Evolutionary conservation across 176 grass and related monocot species (phyloP).

Genomic region (Oryza australiensis): DNA sequence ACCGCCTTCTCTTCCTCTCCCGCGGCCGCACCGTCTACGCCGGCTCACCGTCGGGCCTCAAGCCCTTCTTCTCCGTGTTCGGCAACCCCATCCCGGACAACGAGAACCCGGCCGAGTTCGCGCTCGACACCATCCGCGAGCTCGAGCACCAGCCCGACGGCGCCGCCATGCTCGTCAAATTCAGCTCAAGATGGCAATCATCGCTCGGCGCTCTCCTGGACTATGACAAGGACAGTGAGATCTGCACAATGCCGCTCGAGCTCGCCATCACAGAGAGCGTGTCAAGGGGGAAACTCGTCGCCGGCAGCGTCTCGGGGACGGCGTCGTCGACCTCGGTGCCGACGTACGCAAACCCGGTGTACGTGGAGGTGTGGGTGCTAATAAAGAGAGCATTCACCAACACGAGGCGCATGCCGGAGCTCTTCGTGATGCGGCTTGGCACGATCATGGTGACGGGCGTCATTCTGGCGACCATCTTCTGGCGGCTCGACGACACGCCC

Average conservation of each 20-base stretch:
- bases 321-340: slow-evolving; percentile 35
- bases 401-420: slow-evolving; percentile 85
- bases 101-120: slow-evolving; percentile 87
- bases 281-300: slow-evolving; percentile 64
- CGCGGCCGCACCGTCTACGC: slow-evolving; percentile 66
- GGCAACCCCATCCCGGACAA: slow-evolving; percentile 65
- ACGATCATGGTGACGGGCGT: slow-evolving; percentile 67
- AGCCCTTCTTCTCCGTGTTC: slow-evolving; percentile 62
- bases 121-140: slow-evolving; percentile 81
- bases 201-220: neutral
- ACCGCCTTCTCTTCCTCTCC: slow-evolving; percentile 63
- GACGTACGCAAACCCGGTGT: slow-evolving; percentile 69
- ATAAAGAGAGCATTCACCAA: slow-evolving; percentile 77
- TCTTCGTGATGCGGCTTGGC: slow-evolving; percentile 65
- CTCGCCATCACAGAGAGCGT: slow-evolving; percentile 66
- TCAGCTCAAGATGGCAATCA: slow-evolving; percentile 57
- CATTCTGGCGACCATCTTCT: slow-evolving; percentile 93
- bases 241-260: slow-evolving; percentile 37
- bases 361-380: slow-evolving; percentile 69
- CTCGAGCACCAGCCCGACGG: slow-evolving; percentile 50
- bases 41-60: slow-evolving; percentile 44
- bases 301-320: slow-evolving; percentile 27
- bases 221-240: neutral
- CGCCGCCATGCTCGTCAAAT: slow-evolving; percentile 53
- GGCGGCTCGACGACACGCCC: slow-evolving; percentile 70